Evolutionary conservation across 129 eudicot genomes (phyloP).

Genomic region (Heracleum sosnowskyi): DNA sequence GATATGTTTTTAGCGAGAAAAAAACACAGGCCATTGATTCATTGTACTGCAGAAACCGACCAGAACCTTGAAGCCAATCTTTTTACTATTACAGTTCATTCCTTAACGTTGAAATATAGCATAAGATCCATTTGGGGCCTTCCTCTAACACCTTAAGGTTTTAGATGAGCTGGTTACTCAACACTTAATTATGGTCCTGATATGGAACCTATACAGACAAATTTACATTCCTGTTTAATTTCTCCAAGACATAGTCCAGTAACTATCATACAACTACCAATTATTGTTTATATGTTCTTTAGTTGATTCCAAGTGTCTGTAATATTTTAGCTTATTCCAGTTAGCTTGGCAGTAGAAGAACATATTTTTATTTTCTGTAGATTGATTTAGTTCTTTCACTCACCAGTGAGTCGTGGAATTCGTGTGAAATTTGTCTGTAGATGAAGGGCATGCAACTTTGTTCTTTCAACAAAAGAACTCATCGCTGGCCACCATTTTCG

Average conservation of each 20-base stretch:
- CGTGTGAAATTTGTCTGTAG: slow-evolving; percentile 1
- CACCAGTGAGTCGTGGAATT: background rate
- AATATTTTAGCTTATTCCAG: background rate
- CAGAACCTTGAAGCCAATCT: background rate
- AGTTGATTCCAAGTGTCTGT: background rate
- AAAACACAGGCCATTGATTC: background rate
- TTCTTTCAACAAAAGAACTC: background rate
- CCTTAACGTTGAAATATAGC: no score
- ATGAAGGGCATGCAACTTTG: background rate
- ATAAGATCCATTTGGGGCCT: no score
- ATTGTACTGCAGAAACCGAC: background rate
- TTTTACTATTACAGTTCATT: background rate
- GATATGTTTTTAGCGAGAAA: background rate
- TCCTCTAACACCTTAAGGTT: no score
- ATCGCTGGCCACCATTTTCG: slow-evolving; percentile 11
- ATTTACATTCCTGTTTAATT: background rate
- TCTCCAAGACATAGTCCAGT: background rate
- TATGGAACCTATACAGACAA: background rate
- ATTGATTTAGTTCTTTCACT: background rate
- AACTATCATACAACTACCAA: background rate
- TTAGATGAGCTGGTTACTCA: no score
- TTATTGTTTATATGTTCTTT: background rate
- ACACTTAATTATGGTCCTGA: background rate
- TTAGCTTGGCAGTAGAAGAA: background rate
- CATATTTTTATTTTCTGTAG: background rate